These are phyloP conservation scores for Stipa capillata DNA, from an alignment of 176 grass and related monocot species.

Conservation along the genomic window DNA sequence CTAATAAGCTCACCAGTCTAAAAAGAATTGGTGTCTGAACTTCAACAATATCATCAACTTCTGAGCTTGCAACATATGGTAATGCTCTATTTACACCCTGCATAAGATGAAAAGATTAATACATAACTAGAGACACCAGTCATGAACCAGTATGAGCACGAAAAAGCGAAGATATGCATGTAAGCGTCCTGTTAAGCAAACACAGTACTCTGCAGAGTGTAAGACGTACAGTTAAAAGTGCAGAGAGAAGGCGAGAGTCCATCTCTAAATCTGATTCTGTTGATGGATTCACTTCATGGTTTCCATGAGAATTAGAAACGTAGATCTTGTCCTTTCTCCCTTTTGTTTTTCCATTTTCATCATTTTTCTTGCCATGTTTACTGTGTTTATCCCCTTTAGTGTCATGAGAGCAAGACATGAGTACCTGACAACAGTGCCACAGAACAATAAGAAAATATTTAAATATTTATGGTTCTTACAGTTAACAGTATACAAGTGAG, in stretches of 20 bases:
- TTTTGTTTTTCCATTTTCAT: constrained; percentile 38
- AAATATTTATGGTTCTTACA: background rate
- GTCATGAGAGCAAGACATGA: constrained; percentile 56
- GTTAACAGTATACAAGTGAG: background rate
- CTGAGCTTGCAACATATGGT: constrained; percentile 86
- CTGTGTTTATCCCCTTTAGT: constrained; percentile 31
- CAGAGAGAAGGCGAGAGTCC: constrained; percentile 88
- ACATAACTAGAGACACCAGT: background rate
- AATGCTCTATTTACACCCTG: constrained; percentile 97
- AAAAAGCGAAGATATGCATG: constrained; percentile 4
- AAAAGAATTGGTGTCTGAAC: constrained; percentile 85
- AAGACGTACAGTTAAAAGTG: constrained; percentile 73
- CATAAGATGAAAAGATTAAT: constrained; percentile 26
- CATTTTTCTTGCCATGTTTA: constrained; percentile 54
- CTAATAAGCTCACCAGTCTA: constrained; percentile 67
- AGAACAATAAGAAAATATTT: background rate
- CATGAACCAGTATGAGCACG: background rate
- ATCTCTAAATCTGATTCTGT: constrained; percentile 66
- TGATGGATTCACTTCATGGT: constrained; percentile 32
- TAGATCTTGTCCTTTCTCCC: constrained; percentile 38
- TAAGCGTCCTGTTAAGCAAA: background rate
- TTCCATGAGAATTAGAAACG: constrained; percentile 19
- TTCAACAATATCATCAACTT: constrained; percentile 94
- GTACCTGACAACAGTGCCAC: constrained; percentile 46
- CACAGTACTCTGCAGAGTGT: background rate